Base-by-base conservation (phyloP, 352 stramenopile genomes). In the Globisporangium alternatum region DNA sequence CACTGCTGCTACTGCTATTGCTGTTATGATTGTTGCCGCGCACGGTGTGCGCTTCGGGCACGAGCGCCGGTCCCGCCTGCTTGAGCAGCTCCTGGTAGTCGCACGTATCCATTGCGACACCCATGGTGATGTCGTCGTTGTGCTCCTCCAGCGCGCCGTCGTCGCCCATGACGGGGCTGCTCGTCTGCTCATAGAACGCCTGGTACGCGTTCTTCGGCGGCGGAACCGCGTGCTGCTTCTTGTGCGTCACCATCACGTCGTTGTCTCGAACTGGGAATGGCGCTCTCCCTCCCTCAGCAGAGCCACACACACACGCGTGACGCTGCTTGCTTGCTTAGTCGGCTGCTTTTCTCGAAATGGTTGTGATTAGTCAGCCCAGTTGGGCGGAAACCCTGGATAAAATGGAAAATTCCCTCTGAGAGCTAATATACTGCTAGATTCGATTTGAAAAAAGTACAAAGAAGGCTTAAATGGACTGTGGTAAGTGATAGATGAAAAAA, bases 21-120 rank as follows among this genome's bases (percentile, higher is more conserved):
- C 19, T 51, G 37, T 45, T 30, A 45, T 68, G 71, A 6, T 22
- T 56, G 68, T 28, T 30, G 12, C 60, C 39, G 5, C 56, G 63
- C 10, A 71, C 66, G 17, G 61, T 64, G 12, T 49, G 64, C 0
- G 70, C 66, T 3, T 33, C 33, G 52, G 49, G 69, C 22, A 39
- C 51, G 2, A 65, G 43, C 28, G 28, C 5, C 39, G 58, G 53
- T 56, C 41, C 15, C 47, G 41, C 47, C 28, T 78, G 81, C 41
- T 74, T 63, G 33, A 90, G 66, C 43, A 90, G 57, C 64, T 77
- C 74, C 55, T 83, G 66, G 65, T 90, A 90, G 67, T 88, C 86
- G 68, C 72, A 71, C 45, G 81, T 88, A 67, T 81, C 78, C 47
- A 90, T 70, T 45, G 81, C 77, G 13, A 90, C 49, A 21, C 83